A percentile compares a stretch with the other conserved stretches of the same genome.
Evolutionary conservation across 768 basidiomycete species (phyloP).

Genomic region (Kwoniella pini): DNA sequence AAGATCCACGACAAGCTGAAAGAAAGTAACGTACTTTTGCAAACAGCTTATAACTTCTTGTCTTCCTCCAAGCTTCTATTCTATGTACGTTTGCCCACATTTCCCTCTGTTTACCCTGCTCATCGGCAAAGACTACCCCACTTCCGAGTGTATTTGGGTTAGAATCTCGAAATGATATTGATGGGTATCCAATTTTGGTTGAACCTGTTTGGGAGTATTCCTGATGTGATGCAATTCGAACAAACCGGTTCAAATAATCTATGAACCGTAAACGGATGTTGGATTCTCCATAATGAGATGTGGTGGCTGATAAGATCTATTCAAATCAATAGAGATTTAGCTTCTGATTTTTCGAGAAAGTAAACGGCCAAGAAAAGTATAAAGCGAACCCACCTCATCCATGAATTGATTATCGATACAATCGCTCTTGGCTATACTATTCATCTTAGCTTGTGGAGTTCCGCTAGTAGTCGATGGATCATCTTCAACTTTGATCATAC

Average conservation of each 20-base stretch:
- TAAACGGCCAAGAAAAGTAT: too few species aligned
- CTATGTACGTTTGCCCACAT: conserved; percentile 73
- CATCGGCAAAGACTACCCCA: conserved; percentile 77
- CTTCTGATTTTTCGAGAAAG: too few species aligned
- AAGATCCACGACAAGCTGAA: conserved; percentile 13
- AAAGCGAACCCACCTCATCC: conserved; percentile 86
- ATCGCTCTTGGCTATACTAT: conserved; percentile 58
- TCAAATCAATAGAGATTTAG: too few species aligned
- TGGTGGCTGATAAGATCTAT: conserved; percentile 80
- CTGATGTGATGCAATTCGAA: conserved; percentile 83
- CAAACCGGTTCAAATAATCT: conserved; percentile 84
- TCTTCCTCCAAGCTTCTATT: conserved; percentile 91
- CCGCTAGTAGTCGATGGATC: conserved; percentile 19
- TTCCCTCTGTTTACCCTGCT: conserved; percentile 67
- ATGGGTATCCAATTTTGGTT: conserved; percentile 75
- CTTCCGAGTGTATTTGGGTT: conserved; percentile 65
- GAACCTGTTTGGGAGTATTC: conserved; percentile 76
- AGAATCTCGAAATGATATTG: conserved; percentile 57
- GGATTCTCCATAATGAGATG: conserved; percentile 87
- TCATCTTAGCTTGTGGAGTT: conserved; percentile 36
- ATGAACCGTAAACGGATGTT: conserved; percentile 84
- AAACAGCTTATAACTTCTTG: conserved; percentile 73
- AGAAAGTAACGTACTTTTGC: conserved; percentile 61
- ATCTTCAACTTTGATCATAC: conserved; percentile 53
- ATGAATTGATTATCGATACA: conserved; percentile 80